Percentiles rank a stretch among this genome's conserved stretches.
Conservation (phyloP, 1,284 basidiomycete species). For the Kalmanozyma brasiliensis region DNA sequence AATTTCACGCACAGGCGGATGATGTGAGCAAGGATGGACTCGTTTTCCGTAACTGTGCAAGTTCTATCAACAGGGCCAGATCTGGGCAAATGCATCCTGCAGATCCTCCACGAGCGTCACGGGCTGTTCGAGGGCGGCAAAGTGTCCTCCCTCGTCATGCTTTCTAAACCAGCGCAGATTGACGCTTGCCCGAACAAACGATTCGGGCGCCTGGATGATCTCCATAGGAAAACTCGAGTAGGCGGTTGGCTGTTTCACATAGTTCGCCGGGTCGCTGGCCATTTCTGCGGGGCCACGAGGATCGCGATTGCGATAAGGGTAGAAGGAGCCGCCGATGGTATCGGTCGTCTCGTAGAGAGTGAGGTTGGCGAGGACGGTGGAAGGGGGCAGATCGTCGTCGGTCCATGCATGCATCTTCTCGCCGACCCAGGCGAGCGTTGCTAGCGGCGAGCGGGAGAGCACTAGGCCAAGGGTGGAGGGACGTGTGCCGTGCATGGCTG, state of each 20-base stretch:
- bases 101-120: conserved; percentile 65
- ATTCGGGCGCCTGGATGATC: conserved; percentile 67
- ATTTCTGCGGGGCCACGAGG: conserved; percentile 8
- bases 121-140: conserved; percentile 70
- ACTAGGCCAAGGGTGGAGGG: conserved; percentile 69
- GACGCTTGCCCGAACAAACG: conserved; percentile 65
- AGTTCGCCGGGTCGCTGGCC: conserved; percentile 40
- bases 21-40: too few species aligned
- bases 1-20: too few species aligned
- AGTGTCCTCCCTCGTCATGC: conserved; percentile 65
- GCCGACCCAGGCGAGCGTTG: conserved; percentile 69
- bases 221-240: conserved; percentile 69
- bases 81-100: conserved; percentile 53
- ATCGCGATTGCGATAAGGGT: conserved; percentile 69
- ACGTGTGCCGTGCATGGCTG: conserved; percentile 64
- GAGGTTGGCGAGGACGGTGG: conserved; percentile 65
- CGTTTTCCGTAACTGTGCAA: too few species aligned
- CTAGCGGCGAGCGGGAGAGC: conserved; percentile 67
- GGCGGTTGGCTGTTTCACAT: conserved; percentile 68
- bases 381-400: conserved; percentile 57
- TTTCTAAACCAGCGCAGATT: conserved; percentile 67
- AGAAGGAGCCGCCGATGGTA: conserved; percentile 69
- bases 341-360: conserved; percentile 70
- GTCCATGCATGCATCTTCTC: conserved; percentile 70
- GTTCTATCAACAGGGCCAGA: conserved; percentile 34